These are phyloP conservation scores for Sporothrix brunneoviolacea DNA, from an alignment of 2,329 filamentous ascomycete species.

Conservation along the genomic window DNA sequence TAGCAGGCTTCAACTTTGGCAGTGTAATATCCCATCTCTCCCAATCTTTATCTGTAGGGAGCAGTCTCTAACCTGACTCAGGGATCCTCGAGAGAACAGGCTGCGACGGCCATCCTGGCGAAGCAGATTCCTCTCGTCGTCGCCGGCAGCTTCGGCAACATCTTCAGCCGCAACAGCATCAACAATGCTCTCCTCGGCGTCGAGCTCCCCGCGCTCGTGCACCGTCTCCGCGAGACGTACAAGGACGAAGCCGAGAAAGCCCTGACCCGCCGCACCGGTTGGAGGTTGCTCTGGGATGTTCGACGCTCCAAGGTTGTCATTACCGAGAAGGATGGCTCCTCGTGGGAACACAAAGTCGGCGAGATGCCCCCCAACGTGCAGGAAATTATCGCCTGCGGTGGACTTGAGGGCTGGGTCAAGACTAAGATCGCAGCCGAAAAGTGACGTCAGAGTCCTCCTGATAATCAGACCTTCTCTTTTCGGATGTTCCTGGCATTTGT, in stretches of 20 bases:
- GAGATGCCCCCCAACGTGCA: slow-evolving; percentile 58
- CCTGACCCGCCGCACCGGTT: slow-evolving; percentile 66
- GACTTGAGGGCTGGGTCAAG: slow-evolving; percentile 78
- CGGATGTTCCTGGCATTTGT: too few relatives aligned
- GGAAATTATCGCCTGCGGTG: slow-evolving; percentile 71
- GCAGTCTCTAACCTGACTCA: too few relatives aligned
- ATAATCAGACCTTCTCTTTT: too few relatives aligned
- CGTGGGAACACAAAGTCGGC: slow-evolving; percentile 72
- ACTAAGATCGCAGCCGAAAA: slow-evolving; percentile 45
- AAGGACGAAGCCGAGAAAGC: slow-evolving; percentile 32
- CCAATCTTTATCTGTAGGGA: too few relatives aligned
- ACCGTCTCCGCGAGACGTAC: slow-evolving; percentile 59
- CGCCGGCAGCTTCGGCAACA: slow-evolving; percentile 74
- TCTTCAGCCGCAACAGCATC: slow-evolving; percentile 73
- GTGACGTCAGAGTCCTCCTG: too few relatives aligned
- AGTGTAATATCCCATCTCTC: too few relatives aligned
- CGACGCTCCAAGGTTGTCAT: slow-evolving; percentile 62
- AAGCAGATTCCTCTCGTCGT: slow-evolving; percentile 76
- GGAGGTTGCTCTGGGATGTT: slow-evolving; percentile 79
- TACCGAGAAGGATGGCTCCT: slow-evolving; percentile 59
- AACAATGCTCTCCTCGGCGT: slow-evolving; percentile 57
- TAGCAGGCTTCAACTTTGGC: slow-evolving; percentile 84
- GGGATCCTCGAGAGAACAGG: slow-evolving; percentile 69
- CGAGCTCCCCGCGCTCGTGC: slow-evolving; percentile 60
- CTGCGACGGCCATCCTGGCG: slow-evolving; percentile 78